Evolutionary conservation across 164 flowering plant species (phyloP).

Genomic region (Protea cynaroides): DNA sequence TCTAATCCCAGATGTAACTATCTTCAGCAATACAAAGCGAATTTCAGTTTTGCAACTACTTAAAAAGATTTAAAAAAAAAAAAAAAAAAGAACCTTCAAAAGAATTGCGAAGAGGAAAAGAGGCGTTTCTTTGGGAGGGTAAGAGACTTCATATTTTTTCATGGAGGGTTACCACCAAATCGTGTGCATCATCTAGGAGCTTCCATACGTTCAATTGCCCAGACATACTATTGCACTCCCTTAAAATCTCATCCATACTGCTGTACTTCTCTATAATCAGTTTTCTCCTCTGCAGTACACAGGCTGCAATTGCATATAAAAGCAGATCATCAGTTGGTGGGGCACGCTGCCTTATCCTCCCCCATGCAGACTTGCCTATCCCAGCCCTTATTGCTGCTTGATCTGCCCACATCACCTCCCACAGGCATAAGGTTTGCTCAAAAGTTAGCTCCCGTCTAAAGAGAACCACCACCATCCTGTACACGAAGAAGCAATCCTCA

Average conservation of each 20-base stretch:
- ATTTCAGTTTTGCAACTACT: no score
- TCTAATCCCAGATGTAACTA: no score
- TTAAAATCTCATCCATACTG: conserved; percentile 91
- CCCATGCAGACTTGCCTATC: conserved; percentile 81
- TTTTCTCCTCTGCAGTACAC: conserved; percentile 82
- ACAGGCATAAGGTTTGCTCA: conserved; percentile 83
- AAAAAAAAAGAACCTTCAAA: no score
- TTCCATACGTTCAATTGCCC: conserved; percentile 96
- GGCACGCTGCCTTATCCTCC: conserved; percentile 69
- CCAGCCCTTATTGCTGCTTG: conserved; percentile 91
- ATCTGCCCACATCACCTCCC: conserved; percentile 99
- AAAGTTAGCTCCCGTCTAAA: conserved; percentile 82
- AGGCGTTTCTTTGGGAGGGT: no score
- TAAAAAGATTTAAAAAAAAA: no score
- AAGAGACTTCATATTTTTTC: conserved; percentile 46
- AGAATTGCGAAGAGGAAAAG: no score
- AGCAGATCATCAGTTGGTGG: conserved; percentile 91
- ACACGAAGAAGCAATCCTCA: conserved; percentile 92
- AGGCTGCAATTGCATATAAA: conserved; percentile 91
- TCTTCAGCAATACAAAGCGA: no score
- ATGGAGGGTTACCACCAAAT: conserved; percentile 75
- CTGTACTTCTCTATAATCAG: conserved; percentile 76
- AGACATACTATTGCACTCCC: conserved; percentile 90
- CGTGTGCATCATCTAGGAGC: conserved; percentile 88
- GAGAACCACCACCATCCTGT: conserved; percentile 96